Conservation (phyloP, 2,329 filamentous ascomycete species). For the Alternaria rosae region DNA sequence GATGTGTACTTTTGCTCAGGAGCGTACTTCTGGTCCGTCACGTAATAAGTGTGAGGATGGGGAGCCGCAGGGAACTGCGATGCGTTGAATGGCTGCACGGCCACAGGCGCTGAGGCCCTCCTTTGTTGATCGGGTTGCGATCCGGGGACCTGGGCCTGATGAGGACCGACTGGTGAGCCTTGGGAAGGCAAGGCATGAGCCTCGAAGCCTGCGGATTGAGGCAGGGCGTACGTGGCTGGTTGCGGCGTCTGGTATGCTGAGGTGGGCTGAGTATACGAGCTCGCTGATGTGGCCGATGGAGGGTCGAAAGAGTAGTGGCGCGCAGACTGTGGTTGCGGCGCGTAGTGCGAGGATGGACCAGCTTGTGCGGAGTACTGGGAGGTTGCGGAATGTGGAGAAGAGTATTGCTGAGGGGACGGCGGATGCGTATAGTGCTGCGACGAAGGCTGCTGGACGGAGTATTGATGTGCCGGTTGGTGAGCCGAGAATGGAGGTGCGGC, state of each 20-base stretch:
- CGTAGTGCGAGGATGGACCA: conserved; percentile 28
- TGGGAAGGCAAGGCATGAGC: conserved; percentile 29
- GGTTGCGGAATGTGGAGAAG: conserved; percentile 27
- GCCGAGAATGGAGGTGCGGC: conserved; percentile 32
- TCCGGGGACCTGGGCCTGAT: conserved; percentile 22
- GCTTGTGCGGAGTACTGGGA: conserved; percentile 30
- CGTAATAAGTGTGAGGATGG: conserved; percentile 40
- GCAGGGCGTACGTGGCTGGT: conserved; percentile 34
- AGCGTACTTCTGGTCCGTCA: conserved; percentile 38
- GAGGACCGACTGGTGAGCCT: conserved; percentile 22
- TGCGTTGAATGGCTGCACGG: conserved; percentile 35
- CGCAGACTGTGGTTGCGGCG: conserved; percentile 25
- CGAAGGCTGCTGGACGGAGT: conserved; percentile 29
- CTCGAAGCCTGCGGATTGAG: conserved; percentile 35
- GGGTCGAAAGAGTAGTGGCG: conserved; percentile 35
- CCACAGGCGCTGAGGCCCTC: conserved; percentile 42
- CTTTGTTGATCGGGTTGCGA: conserved; percentile 36
- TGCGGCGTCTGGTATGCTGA: conserved; percentile 31
- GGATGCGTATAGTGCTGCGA: conserved; percentile 34
- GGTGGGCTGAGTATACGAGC: conserved; percentile 31
- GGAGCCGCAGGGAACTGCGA: conserved; percentile 30
- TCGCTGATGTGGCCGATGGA: conserved; percentile 16
- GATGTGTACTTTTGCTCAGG: conserved; percentile 21
- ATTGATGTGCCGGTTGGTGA: conserved; percentile 30
- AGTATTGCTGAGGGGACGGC: conserved; percentile 36